These are phyloP conservation scores for Penicillium egyptiacum DNA, from an alignment of 495 filamentous ascomycete genomes.

Conservation along the genomic window DNA sequence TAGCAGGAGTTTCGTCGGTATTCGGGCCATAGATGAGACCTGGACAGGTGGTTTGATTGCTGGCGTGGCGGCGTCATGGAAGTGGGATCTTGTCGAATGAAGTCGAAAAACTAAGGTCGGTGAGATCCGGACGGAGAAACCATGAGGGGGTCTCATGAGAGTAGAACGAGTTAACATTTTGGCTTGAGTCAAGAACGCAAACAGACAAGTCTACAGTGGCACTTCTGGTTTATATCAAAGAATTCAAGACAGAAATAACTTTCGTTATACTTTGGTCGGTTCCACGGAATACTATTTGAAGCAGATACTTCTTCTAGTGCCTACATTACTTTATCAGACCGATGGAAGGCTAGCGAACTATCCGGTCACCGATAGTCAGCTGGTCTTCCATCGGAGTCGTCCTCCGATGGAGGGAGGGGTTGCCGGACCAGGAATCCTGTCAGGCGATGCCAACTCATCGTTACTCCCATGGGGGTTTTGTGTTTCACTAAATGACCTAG, in stretches of 20 bases:
- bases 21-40: slow-evolving; percentile 57
- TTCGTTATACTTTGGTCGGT: not conserved
- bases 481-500: not conserved
- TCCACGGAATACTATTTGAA: not conserved
- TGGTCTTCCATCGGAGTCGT: slow-evolving; percentile 19
- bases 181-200: not conserved
- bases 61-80: slow-evolving; percentile 17
- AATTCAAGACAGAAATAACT: not conserved
- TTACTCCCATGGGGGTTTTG: not conserved
- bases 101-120: slow-evolving; percentile 2
- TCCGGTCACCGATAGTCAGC: slow-evolving; percentile 12
- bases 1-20: slow-evolving; percentile 67
- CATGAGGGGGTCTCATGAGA: not conserved
- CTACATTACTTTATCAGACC: not conserved
- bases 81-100: slow-evolving; percentile 22
- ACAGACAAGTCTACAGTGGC: not conserved
- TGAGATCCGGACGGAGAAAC: not conserved
- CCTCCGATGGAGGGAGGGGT: slow-evolving; percentile 24
- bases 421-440: slow-evolving; percentile 5
- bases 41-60: slow-evolving; percentile 15
- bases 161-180: slow-evolving; percentile 18
- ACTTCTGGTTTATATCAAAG: not conserved
- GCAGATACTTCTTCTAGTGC: no score
- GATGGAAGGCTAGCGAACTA: slow-evolving; percentile 6
- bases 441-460: slow-evolving; percentile 11